Conservation (phyloP, 495 filamentous ascomycete species). For the Evernia prunastri region DNA sequence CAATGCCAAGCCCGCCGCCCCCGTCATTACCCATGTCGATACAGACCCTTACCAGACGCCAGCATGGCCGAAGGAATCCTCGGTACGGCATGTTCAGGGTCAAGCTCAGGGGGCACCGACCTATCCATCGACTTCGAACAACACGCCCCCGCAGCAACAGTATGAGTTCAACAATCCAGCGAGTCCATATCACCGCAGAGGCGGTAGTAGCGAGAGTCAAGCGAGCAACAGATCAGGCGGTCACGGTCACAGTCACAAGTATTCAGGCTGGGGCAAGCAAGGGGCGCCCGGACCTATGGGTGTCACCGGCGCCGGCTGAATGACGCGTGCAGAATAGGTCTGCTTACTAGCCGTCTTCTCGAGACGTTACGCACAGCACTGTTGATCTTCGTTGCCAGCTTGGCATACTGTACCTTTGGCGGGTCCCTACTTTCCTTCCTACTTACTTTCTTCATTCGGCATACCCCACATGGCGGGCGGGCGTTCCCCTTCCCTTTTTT, state of each 20-base stretch:
- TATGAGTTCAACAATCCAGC: conserved; percentile 27
- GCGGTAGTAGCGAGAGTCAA: conserved; percentile 30
- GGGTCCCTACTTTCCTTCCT: not conserved
- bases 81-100: conserved; percentile 69
- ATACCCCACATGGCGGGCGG: conserved; percentile 12
- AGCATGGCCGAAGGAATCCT: conserved; percentile 74
- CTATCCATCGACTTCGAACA: conserved; percentile 32
- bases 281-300: conserved; percentile 23
- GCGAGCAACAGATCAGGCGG: conserved; percentile 24
- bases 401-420: not conserved
- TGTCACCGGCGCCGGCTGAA: conserved; percentile 25
- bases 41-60: conserved; percentile 63
- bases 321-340: not conserved
- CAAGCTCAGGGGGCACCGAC: conserved; percentile 36
- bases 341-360: not conserved
- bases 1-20: conserved; percentile 38
- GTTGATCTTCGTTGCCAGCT: not conserved
- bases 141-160: conserved; percentile 24
- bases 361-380: not conserved
- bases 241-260: conserved; percentile 24
- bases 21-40: conserved; percentile 60
- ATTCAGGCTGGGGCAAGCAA: conserved; percentile 29
- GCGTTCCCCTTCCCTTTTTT: conserved; percentile 16
- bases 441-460: conserved; percentile 11
- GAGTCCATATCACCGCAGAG: conserved; percentile 27